Percentiles rank a stretch among this genome's conserved stretches.
Evolutionary conservation across 306 rosid species (phyloP).

Genomic region (Pterocarpus macrocarpus): DNA sequence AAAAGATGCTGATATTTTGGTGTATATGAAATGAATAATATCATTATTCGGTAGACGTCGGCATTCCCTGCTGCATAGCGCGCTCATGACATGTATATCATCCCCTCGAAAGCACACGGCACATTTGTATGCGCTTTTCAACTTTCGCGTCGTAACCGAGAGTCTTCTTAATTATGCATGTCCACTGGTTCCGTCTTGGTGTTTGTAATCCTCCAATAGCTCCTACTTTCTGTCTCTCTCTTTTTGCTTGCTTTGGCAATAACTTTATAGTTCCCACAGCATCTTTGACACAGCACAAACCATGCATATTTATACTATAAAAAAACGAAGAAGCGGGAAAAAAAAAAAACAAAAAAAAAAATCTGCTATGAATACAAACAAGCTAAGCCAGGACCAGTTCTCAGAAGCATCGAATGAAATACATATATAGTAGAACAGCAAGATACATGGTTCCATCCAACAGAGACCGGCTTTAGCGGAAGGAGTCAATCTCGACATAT

Average conservation of each 20-base stretch:
- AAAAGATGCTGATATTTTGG: neutral
- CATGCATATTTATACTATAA: neutral
- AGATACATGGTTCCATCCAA: neutral
- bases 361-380: neutral
- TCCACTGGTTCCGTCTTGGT: neutral
- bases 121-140: neutral
- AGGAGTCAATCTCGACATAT: too few relatives aligned
- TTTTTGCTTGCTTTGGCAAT: neutral
- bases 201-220: neutral
- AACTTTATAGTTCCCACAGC: neutral
- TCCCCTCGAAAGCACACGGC: neutral
- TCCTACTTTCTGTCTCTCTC: constrained; percentile 18
- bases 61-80: constrained; percentile 11
- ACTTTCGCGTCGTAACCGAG: neutral
- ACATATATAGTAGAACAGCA: neutral
- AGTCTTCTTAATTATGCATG: neutral
- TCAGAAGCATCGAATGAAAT: neutral
- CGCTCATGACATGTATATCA: neutral
- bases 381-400: neutral
- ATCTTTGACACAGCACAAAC: neutral
- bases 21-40: neutral
- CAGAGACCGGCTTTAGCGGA: too few relatives aligned
- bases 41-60: constrained; percentile 7
- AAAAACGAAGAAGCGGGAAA: neutral
- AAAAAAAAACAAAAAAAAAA: neutral